A percentile compares a stretch with the other conserved stretches of the same genome.
These are phyloP conservation scores for Mucor ambiguus DNA, from an alignment of 371 early-diverging fungal species.

Conservation along the genomic window DNA sequence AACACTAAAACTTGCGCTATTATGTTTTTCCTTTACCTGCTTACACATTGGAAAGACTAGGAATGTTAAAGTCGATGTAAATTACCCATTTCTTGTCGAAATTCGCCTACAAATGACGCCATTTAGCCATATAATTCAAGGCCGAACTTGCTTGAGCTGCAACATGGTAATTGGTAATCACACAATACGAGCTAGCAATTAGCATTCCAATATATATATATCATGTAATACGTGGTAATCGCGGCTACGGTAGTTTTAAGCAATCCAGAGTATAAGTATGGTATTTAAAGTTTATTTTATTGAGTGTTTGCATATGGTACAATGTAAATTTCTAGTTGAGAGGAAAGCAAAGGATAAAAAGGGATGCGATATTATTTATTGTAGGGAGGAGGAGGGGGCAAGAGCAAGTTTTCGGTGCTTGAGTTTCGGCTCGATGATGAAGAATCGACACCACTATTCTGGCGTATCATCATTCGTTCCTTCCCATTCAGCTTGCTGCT, in stretches of 20 bases:
- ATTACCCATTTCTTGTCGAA: background rate
- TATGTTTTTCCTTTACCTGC: background rate
- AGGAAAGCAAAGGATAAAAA: background rate
- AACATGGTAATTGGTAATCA: background rate
- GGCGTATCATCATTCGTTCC: conserved; percentile 36
- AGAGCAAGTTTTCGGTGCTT: conserved; percentile 3
- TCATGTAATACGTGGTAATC: too few species aligned
- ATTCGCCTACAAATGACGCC: background rate
- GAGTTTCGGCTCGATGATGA: background rate
- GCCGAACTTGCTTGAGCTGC: background rate
- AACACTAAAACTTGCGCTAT: background rate
- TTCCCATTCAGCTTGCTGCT: conserved; percentile 24
- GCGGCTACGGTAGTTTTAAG: background rate
- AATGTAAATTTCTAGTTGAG: background rate
- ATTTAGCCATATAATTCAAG: background rate
- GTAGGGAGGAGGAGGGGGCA: conserved; percentile 27
- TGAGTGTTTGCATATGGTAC: background rate
- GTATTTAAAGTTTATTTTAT: background rate
- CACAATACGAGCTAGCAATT: too few species aligned
- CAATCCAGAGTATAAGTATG: background rate
- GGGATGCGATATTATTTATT: background rate
- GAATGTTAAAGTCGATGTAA: background rate
- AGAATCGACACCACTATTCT: conserved; percentile 12
- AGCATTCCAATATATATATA: too few species aligned
- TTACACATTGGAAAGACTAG: background rate